Base-by-base conservation (phyloP, 306 rosid species). In the Prunus salicina region DNA sequence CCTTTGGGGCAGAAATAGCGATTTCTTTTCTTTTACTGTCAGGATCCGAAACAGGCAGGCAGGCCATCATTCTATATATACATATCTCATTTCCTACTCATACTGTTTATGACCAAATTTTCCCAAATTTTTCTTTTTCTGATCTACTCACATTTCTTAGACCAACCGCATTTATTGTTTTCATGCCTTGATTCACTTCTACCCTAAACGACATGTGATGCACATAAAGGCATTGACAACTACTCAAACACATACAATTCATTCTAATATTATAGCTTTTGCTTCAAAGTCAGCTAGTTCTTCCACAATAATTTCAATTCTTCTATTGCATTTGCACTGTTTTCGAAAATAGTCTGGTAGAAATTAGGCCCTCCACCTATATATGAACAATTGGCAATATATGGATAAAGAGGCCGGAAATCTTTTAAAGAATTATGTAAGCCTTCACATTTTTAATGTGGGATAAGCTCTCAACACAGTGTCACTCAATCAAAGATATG, bases 131-230 rank as follows among this genome's bases (percentile, higher is more conserved):
- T 38, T 6, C 43, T 38, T 38, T 38, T 38, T 32, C 38, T 5
- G 38, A 32, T 5, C 43, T 1, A 38, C n/a, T 69, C 60, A 45
- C 47, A 13, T 62, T 62, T 62, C 70, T 74, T 74, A 47, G 56
- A 74, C 69, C 34, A 46, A 52, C 71, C 32, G 32, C 60, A 74
- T 74, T 63, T 74, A 74, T 53, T 62, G 46, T 53, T 49, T 74
- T 74, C 78, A n/a, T 74, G 78, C 19, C 78, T 45, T 61, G 69
- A 74, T 74, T 60, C 45, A 73, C 32, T 46, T 46, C 15, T 61
- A 61, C 69, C 77, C 60, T 25, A 61, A 27, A 46, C 46, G 47
- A 74, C 77, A 18, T 61, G 77, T 63, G 78, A 74, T 61, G 60
- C 78, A 27, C 56, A 74, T 74, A 74, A 74, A 63, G 20, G 71